Conservation (phyloP, 1,284 basidiomycete genomes). For the Neolentinus lepideus region DNA sequence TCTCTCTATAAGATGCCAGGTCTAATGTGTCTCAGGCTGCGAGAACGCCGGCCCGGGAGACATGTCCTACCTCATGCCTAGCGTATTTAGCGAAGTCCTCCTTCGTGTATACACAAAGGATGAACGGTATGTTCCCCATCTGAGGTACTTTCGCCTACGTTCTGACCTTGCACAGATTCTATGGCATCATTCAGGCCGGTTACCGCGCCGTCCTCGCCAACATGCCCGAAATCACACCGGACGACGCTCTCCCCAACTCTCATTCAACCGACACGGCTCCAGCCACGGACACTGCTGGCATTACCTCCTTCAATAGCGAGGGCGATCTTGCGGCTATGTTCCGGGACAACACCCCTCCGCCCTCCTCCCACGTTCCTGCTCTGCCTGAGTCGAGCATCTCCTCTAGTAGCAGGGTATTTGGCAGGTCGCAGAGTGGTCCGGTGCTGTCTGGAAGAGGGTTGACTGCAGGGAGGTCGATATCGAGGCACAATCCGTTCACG, state of each 20-base stretch:
- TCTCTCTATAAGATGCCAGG: too few species aligned
- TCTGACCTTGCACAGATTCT: slow-evolving; percentile 24
- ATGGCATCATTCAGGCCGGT: slow-evolving; percentile 57
- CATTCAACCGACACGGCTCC: not conserved
- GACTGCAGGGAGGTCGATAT: slow-evolving; percentile 14
- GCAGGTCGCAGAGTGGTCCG: not conserved
- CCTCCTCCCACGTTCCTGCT: not conserved
- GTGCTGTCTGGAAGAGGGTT: not conserved
- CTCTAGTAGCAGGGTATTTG: not conserved
- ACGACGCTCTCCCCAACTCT: not conserved
- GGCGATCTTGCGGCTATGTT: not conserved
- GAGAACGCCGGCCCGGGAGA: slow-evolving; percentile 42
- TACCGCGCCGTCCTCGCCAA: slow-evolving; percentile 46
- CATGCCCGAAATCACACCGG: slow-evolving; percentile 17
- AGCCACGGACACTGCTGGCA: not conserved
- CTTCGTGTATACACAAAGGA: slow-evolving; percentile 64
- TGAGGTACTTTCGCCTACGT: not conserved
- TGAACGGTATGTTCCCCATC: slow-evolving; percentile 23
- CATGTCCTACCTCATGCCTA: slow-evolving; percentile 56
- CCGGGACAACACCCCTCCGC: not conserved
- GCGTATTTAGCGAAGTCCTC: slow-evolving; percentile 54
- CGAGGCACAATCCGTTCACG: slow-evolving; percentile 33
- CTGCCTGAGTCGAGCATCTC: not conserved
- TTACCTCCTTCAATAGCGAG: not conserved
- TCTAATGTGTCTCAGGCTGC: too few species aligned